These are phyloP conservation scores for Solanum hybrid DNA, from an alignment of 305 asterid species.

Conservation along the genomic window DNA sequence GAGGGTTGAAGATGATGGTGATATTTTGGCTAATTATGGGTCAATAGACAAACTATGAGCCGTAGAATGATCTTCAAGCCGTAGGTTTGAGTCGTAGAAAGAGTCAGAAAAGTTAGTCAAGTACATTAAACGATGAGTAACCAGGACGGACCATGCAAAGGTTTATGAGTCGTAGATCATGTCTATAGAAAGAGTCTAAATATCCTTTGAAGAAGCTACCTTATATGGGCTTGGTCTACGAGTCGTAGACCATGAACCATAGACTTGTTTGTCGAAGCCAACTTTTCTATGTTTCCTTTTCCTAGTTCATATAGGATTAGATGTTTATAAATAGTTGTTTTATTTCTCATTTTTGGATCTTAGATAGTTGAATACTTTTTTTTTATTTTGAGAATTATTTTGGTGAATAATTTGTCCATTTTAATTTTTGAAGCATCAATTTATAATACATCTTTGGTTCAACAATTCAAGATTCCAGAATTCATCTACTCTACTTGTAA, in stretches of 20 bases:
- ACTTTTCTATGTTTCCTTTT: background rate
- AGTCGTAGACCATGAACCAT: too few relatives aligned
- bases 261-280: too few relatives aligned
- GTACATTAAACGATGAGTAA: background rate
- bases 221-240: too few relatives aligned
- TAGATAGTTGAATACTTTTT: background rate
- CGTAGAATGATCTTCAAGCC: too few relatives aligned
- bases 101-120: background rate
- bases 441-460: background rate
- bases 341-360: background rate
- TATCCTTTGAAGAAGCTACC: too few relatives aligned
- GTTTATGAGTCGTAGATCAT: too few relatives aligned
- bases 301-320: background rate
- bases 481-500: background rate
- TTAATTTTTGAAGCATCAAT: background rate
- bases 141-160: too few relatives aligned
- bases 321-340: background rate
- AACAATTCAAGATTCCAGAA: background rate
- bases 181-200: too few relatives aligned
- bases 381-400: background rate
- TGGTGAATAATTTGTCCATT: background rate
- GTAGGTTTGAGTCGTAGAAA: background rate
- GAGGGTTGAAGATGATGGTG: too few relatives aligned
- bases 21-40: too few relatives aligned
- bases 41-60: too few relatives aligned